Conservation (phyloP, 108 stramenopile genomes). For the Nannochloropsis granulata region DNA sequence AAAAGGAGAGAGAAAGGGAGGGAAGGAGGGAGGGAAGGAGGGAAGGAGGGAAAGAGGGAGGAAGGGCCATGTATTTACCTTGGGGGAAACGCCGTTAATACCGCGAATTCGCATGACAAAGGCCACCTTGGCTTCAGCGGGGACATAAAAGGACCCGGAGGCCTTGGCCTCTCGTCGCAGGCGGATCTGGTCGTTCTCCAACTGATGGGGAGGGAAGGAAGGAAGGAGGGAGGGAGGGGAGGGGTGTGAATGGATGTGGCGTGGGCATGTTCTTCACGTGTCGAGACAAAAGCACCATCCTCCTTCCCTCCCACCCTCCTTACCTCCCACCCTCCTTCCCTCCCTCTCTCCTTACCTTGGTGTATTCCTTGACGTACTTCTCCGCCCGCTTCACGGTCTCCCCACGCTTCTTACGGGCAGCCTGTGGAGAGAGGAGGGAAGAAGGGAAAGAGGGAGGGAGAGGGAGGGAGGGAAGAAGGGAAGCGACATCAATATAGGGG, state of each 20-base stretch:
- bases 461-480: not conserved
- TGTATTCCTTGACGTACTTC: constrained; percentile 88
- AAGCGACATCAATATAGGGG: too few relatives aligned
- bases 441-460: not conserved
- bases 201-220: not conserved
- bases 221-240: not conserved
- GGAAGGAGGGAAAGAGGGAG: not conserved
- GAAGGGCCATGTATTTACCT: constrained; percentile 33
- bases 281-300: not conserved
- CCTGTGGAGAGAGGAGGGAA: not conserved
- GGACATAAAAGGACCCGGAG: constrained; percentile 84
- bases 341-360: constrained; percentile 11
- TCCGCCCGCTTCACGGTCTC: constrained; percentile 65
- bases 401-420: constrained; percentile 9
- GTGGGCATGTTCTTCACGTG: not conserved
- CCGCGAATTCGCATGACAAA: constrained; percentile 95
- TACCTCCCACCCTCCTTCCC: too few relatives aligned
- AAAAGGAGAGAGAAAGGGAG: not conserved
- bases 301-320: too few relatives aligned
- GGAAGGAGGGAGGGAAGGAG: not conserved
- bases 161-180: constrained; percentile 93
- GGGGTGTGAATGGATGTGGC: not conserved
- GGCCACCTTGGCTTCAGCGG: constrained; percentile 86
- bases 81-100: constrained; percentile 98
- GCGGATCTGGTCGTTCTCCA: constrained; percentile 65